Evolutionary conservation across 805 yeast genomes (phyloP).

Genomic region (Saccharomyces mikatae): DNA sequence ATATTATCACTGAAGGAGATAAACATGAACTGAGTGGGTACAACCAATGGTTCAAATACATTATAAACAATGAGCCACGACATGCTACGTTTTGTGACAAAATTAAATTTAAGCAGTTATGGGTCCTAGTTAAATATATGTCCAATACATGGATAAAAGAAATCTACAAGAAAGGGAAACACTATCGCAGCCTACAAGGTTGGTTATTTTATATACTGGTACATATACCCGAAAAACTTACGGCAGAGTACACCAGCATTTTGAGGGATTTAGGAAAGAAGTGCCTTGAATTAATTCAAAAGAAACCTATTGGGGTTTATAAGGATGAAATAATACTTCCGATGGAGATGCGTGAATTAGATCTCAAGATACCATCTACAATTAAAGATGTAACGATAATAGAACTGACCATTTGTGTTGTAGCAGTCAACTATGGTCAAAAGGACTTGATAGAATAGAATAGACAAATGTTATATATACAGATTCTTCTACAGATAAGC

Average conservation of each 20-base stretch:
- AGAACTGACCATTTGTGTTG: conserved; percentile 12
- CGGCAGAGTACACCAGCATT: conserved; percentile 21
- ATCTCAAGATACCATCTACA: conserved; percentile 1
- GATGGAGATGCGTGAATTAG: conserved; percentile 3
- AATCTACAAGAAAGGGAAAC: conserved; percentile 11
- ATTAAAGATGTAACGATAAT: conserved; percentile 8
- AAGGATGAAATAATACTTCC: neutral
- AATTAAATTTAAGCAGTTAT: conserved; percentile 12
- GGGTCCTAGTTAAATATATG: conserved; percentile 24
- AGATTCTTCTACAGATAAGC: neutral
- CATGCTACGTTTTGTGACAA: conserved; percentile 12
- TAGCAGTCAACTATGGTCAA: conserved; percentile 22
- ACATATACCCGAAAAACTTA: conserved; percentile 18
- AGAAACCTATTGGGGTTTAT: neutral
- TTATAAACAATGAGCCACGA: conserved; percentile 23
- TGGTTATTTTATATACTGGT: conserved; percentile 25
- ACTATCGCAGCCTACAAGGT: conserved; percentile 8
- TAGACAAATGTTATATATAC: neutral
- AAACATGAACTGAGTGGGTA: conserved; percentile 16
- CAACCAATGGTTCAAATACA: conserved; percentile 24
- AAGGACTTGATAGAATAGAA: conserved; percentile 18
- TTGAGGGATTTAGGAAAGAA: conserved; percentile 26
- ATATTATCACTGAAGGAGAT: conserved; percentile 7
- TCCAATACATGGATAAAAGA: conserved; percentile 21
- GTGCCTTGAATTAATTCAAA: conserved; percentile 10